Evolutionary conservation across 1,284 basidiomycete species (phyloP), one percentile per base, ranked within the genome.

Genomic region (Xanthoconium separans): DNA sequence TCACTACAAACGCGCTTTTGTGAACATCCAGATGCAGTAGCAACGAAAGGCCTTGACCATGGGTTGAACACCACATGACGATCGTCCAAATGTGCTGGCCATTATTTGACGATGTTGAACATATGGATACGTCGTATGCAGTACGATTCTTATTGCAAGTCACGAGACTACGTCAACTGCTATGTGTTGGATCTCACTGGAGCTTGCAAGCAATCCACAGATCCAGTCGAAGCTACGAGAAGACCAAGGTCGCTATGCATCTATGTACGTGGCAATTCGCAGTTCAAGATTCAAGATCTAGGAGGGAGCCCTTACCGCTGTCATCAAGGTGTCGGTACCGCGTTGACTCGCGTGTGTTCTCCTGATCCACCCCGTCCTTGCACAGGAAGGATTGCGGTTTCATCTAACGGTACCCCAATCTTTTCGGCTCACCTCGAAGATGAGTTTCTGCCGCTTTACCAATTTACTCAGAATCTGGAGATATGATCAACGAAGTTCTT

Each of bases 121-220:
- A 24, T 6, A 24, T 20, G 8, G 9, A 42, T 18, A 13, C 16
- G 16, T 16, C 1, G 10, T 10, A 18, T 12, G 16, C 22, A 58
- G 58, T 12, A 22, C 34, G 16, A 13, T 51, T 30, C 48, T 78
- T 16, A 57, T 74, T 45, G 72, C 73, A 13, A 77, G 82, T 0
- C 77, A 84, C 55, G 81, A 84, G 55, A 79, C 80, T 2, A 78
- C 76, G 0, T 70, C 79, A 18, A 76, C 66, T 48, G 68, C 73
- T 6, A 57, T 77, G 39, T 62, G 63, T 39, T 80, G 73, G 74
- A 69, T 65, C 1, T 58, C 79, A 13, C 62, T 72, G 34, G 76
- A 78, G 59, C 69, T 79, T 30, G 72, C 75, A 5, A 64, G 62
- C 39, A 60, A 75, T 47, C 69, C 69, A 8, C 56, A 65, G 3